Evolutionary conservation across 208 protist species (phyloP), one percentile per base, ranked within the genome.

Genomic region (Leishmania tarentolae): DNA sequence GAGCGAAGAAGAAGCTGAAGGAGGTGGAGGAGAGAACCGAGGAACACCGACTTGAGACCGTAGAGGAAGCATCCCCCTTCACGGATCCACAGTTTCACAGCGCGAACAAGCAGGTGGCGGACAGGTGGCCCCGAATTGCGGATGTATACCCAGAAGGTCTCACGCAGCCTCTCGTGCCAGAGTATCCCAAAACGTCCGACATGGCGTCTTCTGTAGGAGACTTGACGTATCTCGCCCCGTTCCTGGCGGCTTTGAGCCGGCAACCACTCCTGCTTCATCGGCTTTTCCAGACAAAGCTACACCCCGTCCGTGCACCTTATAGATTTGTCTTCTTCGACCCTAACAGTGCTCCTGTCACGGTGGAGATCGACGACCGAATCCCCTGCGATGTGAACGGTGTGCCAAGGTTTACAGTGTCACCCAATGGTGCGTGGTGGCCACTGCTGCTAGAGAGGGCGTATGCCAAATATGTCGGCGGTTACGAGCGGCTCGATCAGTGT

Each of bases 401-500:
- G 72, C 90, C 92, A 37, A 82, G 87, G 68, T 96, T 93, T 78
- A 86, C 53, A 6, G 53, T 66, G 4, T 78, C 88, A 13, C 88
- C 90, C 4, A 79, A 79, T 28, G 85, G 79, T 6, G 83, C 86
- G 70, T 93, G 88, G 88, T 97, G 90, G 75, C 92, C 94, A 31
- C 77, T 95, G 35, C 82, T 97, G 44, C 75, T 97, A 35, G 92
- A 97, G 85, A 97, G 95, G 88, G 94, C 94, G 21, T 97, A 97
- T 73, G 94, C 94, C 4, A 97, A 97, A 84, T 95, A 95, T 87
- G 90, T 95, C 17, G 92, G 92, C 68, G 90, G 91, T 28, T 97
- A 95, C 86, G 83, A 85, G 37, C 78, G 83, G 31, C 50, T 97
- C 28, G 86, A 93, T 69, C 86, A 93, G 61, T 95, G 92, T 76